A percentile compares a stretch with the other conserved stretches of the same genome.
Conservation (phyloP, 2,329 filamentous ascomycete species). For the Thielaviopsis musarum region DNA sequence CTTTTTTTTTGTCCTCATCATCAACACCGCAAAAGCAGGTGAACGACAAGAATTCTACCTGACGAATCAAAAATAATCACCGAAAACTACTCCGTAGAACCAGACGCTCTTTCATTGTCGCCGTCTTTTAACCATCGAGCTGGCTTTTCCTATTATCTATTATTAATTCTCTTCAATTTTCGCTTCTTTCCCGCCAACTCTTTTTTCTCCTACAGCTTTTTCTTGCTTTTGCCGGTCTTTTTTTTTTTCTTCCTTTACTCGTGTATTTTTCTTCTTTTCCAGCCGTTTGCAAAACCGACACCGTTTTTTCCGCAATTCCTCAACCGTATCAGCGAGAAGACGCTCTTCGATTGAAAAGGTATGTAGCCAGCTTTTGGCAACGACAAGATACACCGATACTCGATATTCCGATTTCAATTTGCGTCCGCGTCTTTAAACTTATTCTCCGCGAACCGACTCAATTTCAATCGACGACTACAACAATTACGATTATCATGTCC, state of each 20-base stretch:
- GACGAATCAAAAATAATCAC: neutral
- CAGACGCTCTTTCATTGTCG: neutral
- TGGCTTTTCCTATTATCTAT: slow-evolving; percentile 1
- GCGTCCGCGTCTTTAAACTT: neutral
- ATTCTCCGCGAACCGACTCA: neutral
- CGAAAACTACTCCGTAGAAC: neutral
- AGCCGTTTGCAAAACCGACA: neutral
- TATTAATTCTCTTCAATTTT: slow-evolving; percentile 3
- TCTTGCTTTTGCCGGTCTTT: neutral
- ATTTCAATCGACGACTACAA: neutral
- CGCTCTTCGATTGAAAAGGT: neutral
- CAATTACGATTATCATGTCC: neutral
- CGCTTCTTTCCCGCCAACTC: neutral
- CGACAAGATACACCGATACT: neutral
- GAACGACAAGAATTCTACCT: neutral
- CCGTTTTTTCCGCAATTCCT: neutral
- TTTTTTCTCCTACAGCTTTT: neutral
- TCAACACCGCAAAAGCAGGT: neutral
- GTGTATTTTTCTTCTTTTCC: neutral
- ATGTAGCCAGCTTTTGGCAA: neutral
- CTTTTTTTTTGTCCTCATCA: slow-evolving; percentile 3
- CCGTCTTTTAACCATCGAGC: neutral
- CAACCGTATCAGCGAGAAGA: neutral
- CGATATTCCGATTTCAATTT: neutral
- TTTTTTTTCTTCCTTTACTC: neutral